A percentile compares a stretch with the other conserved stretches of the same genome.
Evolutionary conservation across 768 basidiomycete genomes (phyloP).

Genomic region (Kwoniella mangroviensis): DNA sequence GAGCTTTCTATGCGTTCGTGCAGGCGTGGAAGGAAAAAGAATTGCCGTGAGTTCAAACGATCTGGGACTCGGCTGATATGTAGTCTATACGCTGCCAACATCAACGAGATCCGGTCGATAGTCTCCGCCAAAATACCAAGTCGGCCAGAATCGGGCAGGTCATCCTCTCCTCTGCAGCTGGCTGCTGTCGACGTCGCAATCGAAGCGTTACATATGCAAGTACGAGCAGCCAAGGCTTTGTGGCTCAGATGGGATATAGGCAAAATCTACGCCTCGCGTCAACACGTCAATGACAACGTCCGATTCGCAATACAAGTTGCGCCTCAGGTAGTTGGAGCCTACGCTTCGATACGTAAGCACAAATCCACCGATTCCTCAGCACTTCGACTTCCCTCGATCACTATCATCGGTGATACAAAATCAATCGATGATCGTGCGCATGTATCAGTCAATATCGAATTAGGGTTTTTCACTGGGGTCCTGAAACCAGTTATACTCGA

Average conservation of each 20-base stretch:
- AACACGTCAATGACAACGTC: conserved; percentile 16
- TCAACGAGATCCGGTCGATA: conserved; percentile 8
- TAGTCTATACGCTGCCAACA: conserved; percentile 9
- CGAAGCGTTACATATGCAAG: conserved; percentile 22
- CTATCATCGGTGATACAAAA: conserved; percentile 17
- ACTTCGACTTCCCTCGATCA: conserved; percentile 36
- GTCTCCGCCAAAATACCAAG: conserved; percentile 8
- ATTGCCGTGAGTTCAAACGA: conserved; percentile 14
- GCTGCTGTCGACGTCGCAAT: conserved; percentile 37
- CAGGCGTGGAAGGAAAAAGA: conserved; percentile 34
- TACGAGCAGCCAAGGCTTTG: conserved; percentile 42
- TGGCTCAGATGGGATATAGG: conserved; percentile 51
- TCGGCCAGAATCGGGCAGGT: background rate
- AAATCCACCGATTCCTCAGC: conserved; percentile 35
- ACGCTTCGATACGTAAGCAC: conserved; percentile 32
- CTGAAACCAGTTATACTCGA: conserved; percentile 54
- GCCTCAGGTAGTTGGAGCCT: conserved; percentile 47
- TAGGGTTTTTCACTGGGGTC: conserved; percentile 50
- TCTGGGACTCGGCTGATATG: background rate
- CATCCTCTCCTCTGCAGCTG: background rate
- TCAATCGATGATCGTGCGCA: background rate
- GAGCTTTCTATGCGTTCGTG: conserved; percentile 35
- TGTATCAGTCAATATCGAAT: conserved; percentile 28
- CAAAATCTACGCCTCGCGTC: conserved; percentile 30
- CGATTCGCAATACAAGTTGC: conserved; percentile 32